Evolutionary conservation across 371 early-diverging fungal species (phyloP), one percentile per base, ranked within the genome.

Genomic region (Parasitella parasitica): DNA sequence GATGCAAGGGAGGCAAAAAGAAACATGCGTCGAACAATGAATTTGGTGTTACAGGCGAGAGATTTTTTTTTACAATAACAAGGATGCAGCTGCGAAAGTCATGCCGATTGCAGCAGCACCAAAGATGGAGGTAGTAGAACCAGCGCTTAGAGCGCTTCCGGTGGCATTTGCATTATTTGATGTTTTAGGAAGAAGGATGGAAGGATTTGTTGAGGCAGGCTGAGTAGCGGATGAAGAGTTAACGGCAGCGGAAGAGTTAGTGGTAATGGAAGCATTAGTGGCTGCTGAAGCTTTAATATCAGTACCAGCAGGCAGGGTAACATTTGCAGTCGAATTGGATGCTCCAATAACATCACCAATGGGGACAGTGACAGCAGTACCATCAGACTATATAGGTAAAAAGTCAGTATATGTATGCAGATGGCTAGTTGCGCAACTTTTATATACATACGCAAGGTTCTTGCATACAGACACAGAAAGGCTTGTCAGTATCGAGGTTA

Each of bases 401-500:
- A 32, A 32, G 6, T 32, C 4, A 11, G 24, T 46, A n/a, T n/a
- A n/a, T n/a, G n/a, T n/a, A n/a, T n/a, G n/a, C n/a, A n/a, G n/a
- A n/a, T n/a, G n/a, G n/a, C n/a, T n/a, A n/a, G n/a, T n/a, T n/a
- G n/a, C 20, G 22, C 11, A 13, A 13, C 24, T 46, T 11, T 11
- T 20, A 12, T 12, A 46, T 53, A 70, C 71, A 55, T 70, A 67
- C 72, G 30, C 72, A 72, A 20, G 72, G 72, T 20, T 37, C 52
- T 13, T 18, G 50, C 62, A 72, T 62, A 39, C 72, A 72, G 6
- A 72, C 69, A 59, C 72, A 72, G 51, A 43, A 72, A 46, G 61
- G 61, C 38, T 68, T 72, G 0, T 69, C 72, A 16, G 35, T 55
- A 38, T 72, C 72, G 8, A 72, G 66, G 46, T 72, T 72, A 59